Conservation (phyloP, 768 basidiomycete species). For the Russula griseocarnosa region DNA sequence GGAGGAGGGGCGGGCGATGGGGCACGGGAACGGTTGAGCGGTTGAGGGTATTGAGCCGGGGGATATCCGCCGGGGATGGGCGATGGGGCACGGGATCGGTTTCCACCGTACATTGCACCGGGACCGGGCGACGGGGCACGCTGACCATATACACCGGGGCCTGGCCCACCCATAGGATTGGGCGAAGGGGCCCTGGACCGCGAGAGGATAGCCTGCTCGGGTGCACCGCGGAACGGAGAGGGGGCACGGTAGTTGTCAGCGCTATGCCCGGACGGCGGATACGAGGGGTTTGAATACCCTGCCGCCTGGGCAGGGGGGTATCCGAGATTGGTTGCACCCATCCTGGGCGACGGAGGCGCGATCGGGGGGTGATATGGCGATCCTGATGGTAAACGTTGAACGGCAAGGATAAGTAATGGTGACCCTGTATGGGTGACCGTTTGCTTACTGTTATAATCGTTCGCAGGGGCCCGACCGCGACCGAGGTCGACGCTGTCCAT, state of each 20-base stretch:
- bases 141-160: conserved; percentile 11
- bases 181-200: conserved; percentile 49
- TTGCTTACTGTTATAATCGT: conserved; percentile 28
- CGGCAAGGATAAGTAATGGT: conserved; percentile 29
- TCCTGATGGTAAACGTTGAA: conserved; percentile 16
- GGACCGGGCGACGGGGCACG: conserved; percentile 47
- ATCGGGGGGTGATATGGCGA: conserved; percentile 29
- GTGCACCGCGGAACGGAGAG: conserved; percentile 45
- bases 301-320: conserved; percentile 13
- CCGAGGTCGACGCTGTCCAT: conserved; percentile 31
- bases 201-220: conserved; percentile 34
- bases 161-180: conserved; percentile 37
- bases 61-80: conserved; percentile 16
- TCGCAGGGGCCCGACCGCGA: conserved; percentile 1
- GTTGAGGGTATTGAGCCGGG: conserved; percentile 15
- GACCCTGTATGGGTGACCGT: conserved; percentile 19
- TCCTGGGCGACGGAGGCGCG: conserved; percentile 24
- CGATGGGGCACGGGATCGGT: conserved; percentile 27
- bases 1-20: conserved; percentile 20
- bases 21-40: conserved; percentile 25
- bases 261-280: conserved; percentile 16
- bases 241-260: conserved; percentile 24
- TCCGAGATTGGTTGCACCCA: conserved; percentile 14
- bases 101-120: conserved; percentile 28
- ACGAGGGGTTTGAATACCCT: conserved; percentile 8